Evolutionary conservation across 495 filamentous ascomycete genomes (phyloP), one percentile per base, ranked within the genome.

Genomic region (Aspergillus carlsbadensis): DNA sequence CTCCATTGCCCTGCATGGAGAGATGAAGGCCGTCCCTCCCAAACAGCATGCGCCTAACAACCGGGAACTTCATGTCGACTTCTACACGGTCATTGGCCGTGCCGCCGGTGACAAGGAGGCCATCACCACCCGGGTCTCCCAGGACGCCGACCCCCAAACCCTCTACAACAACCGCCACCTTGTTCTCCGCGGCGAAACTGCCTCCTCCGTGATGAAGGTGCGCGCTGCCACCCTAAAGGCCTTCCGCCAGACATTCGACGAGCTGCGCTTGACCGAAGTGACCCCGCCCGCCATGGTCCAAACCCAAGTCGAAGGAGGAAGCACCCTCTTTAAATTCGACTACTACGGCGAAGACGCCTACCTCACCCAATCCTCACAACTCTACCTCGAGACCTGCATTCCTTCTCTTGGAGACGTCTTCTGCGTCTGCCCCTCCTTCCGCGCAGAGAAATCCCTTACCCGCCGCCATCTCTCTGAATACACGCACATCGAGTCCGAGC

Each of bases 401-500:
- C 91, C 91, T 14, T 90, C 87, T 20, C 78, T 97, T 55, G 94
- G 94, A 54, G 88, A 97, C 64, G 92, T 96, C 56, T 99, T 91
- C 82, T 97, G 93, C 71, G 90, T 99, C 58, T 93, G 96, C 76
- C 94, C 96, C 63, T 98, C 94, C 10, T 99, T 98, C 86, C 93
- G 94, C 48, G 94, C 94, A 21, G 94, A 99, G 72, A 96, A 96
- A 72, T 93, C 88, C 3, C 78, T 96, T 17, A 99, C 94, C 50
- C 88, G 94, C 39, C 91, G 94, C 61, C 94, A 99, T 70, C 74
- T 98, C 61, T 91, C 90, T 35, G 93, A 96, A 73, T 99, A 97
- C 77, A 95, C 94, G 0, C 94, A 99, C 76, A 82, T 99, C 59
- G 94, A 99, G 74, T 95, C 89, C 59, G 94, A 99, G 73, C 76